Evolutionary conservation across 139 green algal species (phyloP).

Genomic region (Micractinium conductrix): DNA sequence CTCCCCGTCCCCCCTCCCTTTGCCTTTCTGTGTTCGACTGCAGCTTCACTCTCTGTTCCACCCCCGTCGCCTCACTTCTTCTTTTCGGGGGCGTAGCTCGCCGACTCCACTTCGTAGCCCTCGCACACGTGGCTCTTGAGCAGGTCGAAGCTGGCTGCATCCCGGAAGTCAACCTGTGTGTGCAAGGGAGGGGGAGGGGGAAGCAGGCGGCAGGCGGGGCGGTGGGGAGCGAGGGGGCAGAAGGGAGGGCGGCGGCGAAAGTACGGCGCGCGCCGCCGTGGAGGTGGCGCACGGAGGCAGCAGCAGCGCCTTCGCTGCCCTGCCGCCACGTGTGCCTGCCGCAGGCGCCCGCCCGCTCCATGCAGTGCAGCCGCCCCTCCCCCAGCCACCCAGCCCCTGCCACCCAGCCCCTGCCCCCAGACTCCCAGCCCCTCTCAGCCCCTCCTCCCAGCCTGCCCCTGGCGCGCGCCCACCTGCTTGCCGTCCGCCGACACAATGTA

Average conservation of each 20-base stretch:
- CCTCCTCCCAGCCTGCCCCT: not conserved
- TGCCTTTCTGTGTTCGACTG: no score
- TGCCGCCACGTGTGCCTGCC: no score
- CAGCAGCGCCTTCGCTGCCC: no score
- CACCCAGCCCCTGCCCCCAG: no score
- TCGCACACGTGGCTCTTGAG: constrained; percentile 54
- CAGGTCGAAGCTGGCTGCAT: constrained; percentile 59
- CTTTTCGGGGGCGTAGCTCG: constrained; percentile 77
- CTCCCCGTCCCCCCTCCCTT: no score
- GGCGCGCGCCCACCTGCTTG: constrained; percentile 51
- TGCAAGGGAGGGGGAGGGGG: not conserved
- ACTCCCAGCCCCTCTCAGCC: no score
- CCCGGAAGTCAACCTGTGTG: constrained; percentile 75
- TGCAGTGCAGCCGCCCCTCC: no score
- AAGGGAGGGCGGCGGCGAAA: not conserved
- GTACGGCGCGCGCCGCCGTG: not conserved
- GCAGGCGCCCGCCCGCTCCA: no score
- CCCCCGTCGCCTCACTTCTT: constrained; percentile 23
- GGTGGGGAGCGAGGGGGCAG: not conserved
- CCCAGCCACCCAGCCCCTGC: no score
- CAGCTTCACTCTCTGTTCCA: no score
- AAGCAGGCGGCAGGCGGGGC: not conserved
- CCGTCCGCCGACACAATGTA: constrained; percentile 86
- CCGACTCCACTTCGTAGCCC: constrained; percentile 77
- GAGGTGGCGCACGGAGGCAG: not conserved